Evolutionary conservation across 169 alveolate genomes (phyloP).

Genomic region (Cryptosporidium ubiquitum): DNA sequence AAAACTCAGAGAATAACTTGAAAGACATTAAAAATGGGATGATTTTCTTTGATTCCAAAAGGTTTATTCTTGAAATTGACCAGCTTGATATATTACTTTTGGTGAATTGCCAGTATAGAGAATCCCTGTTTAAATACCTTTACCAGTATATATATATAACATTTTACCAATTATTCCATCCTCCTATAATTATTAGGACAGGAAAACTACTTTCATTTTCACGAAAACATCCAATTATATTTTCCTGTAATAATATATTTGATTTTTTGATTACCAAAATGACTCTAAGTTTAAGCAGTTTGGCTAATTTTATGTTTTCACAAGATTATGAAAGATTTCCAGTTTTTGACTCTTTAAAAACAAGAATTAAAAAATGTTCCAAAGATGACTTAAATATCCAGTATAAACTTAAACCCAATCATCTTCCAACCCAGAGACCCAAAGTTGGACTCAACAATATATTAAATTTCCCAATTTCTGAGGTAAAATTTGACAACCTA

Average conservation of each 20-base stretch:
- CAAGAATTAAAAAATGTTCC: background rate
- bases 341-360: background rate
- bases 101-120: constrained; percentile 3
- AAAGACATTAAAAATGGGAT: constrained; percentile 35
- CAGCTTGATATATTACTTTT: background rate
- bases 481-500: constrained; percentile 5
- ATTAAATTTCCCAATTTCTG: background rate
- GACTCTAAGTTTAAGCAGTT: background rate
- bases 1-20: background rate
- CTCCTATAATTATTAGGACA: constrained; percentile 14
- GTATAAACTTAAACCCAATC: background rate
- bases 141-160: constrained; percentile 26
- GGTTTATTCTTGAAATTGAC: constrained; percentile 50
- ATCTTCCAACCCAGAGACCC: background rate
- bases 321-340: background rate
- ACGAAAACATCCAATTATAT: constrained; percentile 16
- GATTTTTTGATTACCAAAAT: constrained; percentile 9
- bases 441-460: background rate
- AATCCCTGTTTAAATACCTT: constrained; percentile 18
- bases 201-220: constrained; percentile 44
- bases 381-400: constrained; percentile 21
- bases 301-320: background rate
- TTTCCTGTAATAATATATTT: constrained; percentile 48
- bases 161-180: constrained; percentile 53
- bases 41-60: constrained; percentile 44